Evolutionary conservation across 192 early-diverging fungal genomes (phyloP).

Genomic region (Phycomyces blakesleeanus): DNA sequence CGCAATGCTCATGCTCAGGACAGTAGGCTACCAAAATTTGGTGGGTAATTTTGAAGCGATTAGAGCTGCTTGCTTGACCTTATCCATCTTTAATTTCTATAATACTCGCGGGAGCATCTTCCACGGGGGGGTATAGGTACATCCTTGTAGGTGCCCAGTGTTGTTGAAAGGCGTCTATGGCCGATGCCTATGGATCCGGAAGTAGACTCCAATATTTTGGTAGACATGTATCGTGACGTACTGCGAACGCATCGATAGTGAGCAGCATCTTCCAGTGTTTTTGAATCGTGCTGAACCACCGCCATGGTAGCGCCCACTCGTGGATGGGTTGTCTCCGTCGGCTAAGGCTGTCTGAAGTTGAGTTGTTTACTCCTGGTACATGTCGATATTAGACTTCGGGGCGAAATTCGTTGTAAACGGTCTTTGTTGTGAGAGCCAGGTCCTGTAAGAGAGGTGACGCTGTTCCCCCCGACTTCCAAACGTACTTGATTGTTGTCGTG

Average conservation of each 20-base stretch:
- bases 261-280: too few relatives aligned
- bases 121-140: neutral
- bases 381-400: neutral
- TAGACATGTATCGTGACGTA: neutral
- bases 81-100: neutral
- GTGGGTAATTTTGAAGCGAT: neutral
- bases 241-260: conserved; percentile 17
- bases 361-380: conserved; percentile 15
- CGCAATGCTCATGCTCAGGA: neutral
- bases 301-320: neutral
- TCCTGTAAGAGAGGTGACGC: conserved; percentile 9
- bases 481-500: conserved; percentile 9
- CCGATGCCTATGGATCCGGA: neutral
- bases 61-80: neutral
- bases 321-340: neutral
- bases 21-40: neutral
- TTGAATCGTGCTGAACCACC: neutral
- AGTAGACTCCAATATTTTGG: neutral
- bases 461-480: conserved; percentile 16
- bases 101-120: neutral
- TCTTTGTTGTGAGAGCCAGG: conserved; percentile 15
- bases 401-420: conserved; percentile 2
- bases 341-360: neutral
- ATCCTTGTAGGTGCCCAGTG: neutral
- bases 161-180: neutral